Conservation (phyloP, 805 yeast genomes). For the Allodekkera sacchari region DNA sequence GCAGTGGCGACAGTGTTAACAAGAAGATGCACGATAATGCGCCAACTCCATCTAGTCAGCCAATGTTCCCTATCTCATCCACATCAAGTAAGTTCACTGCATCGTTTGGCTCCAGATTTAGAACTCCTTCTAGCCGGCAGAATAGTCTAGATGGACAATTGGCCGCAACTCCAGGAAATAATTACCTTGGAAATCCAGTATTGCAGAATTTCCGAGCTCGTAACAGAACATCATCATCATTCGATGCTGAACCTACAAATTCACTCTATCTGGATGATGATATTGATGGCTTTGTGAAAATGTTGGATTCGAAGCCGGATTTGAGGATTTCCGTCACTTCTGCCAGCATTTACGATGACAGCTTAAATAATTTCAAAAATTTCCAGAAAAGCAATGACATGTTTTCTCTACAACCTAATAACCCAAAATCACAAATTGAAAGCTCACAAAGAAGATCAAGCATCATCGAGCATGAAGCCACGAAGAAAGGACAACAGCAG, state of each 20-base stretch:
- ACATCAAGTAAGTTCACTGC: constrained; percentile 57
- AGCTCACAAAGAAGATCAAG: constrained; percentile 5
- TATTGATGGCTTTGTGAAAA: constrained; percentile 25
- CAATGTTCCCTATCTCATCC: constrained; percentile 12
- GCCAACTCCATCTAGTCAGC: constrained; percentile 4
- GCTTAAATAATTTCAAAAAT: constrained; percentile 20
- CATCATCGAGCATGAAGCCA: no score
- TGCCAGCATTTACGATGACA: constrained; percentile 19
- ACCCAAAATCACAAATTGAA: constrained; percentile 5
- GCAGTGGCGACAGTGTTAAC: constrained; percentile 4
- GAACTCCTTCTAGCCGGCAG: constrained; percentile 18
- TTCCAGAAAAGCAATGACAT: constrained; percentile 21
- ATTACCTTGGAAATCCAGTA: constrained; percentile 13
- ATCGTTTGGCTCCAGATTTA: constrained; percentile 56
- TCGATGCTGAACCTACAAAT: constrained; percentile 19
- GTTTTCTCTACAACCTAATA: constrained; percentile 9
- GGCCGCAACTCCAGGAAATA: constrained; percentile 8
- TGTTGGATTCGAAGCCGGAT: constrained; percentile 30
- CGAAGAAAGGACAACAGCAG: no score
- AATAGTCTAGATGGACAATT: constrained; percentile 22
- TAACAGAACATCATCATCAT: constrained; percentile 17
- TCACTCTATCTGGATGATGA: constrained; percentile 25
- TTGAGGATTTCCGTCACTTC: constrained; percentile 23
- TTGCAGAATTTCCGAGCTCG: constrained; percentile 18
- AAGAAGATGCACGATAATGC: background rate